Evolutionary conservation across 2,329 filamentous ascomycete genomes (phyloP), one percentile per base, ranked within the genome.

Genomic region (Curvularia sp.): DNA sequence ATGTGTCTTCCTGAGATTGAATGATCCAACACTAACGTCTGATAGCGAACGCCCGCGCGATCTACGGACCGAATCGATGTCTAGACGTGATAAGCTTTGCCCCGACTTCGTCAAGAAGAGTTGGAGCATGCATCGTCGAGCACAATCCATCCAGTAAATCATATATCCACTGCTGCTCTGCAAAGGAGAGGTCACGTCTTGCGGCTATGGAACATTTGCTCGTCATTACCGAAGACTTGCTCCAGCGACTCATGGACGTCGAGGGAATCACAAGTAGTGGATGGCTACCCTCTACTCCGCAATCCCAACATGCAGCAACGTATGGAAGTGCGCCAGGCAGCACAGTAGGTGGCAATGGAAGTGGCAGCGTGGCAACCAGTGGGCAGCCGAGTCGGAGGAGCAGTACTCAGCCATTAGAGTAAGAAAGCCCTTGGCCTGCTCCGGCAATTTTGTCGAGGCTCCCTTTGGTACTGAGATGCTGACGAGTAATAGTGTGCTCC

Each of bases 11-110:
- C 28, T 42, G 18, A 12, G 18, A 28, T 6, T 9, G 31, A 4
- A 20, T 22, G 12, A 10, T 5, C 15, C 7, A 8, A 24, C 10
- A 42, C 60, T 63, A 33, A 63, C 26, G 7, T 18, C 7, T 38
- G 5, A 10, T 42, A 73, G 72, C 73, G 60, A 77, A 76, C 62
- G 74, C 74, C 39, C 63, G 66, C 60, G 63, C 72, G 33, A 75
- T 77, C 51, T 77, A 76, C 66, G 74, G 74, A 33, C 59, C 71
- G 49, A 71, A 67, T 60, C 73, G 74, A 38, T 66, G 62, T 63
- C 71, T 77, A 65, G 74, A 77, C 65, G 64, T 75, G 55, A 70
- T 77, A 66, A 75, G 69, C 60, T 76, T 69, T 68, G 69, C 71
- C 24, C 67, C 67, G 49, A 71, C 69, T 61, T 74, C 70, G 38